Base-by-base conservation (phyloP, 495 filamentous ascomycete species). In the Staphylotrichum longicolle region DNA sequence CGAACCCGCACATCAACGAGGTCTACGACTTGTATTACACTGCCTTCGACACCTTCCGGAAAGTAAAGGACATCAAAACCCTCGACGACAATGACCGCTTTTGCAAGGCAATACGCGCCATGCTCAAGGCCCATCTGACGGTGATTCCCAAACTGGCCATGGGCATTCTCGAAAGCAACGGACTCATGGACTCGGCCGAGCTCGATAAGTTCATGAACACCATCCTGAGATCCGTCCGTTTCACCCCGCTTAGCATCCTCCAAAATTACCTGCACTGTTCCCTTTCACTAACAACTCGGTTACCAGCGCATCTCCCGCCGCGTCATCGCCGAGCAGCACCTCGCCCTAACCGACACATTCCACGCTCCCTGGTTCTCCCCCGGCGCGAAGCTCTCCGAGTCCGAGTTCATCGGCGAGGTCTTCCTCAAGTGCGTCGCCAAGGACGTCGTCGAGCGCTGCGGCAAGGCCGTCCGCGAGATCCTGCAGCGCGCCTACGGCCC, bases 21-120 rank as follows among this genome's bases (percentile, higher is more conserved):
- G 95, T 98, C 12, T 98, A 98, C 77, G 93, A 98, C 70, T 80
- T 97, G 6, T 99, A 99, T 77, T 96, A 96, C 76, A 86, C 86
- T 64, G 94, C 94, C 27, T 99, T 99, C 65, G 95, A 99, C 65
- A 86, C 79, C 56, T 86, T 96, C 54, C 88, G 94, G 33, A 85
- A 87, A 53, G 80, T 98, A 27, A 85, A 85, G 32, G 91, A 96
- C 65, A 88, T 98, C 61, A 87, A 86, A 68, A 91, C 83, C 1
- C 73, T 95, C 42, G 91, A 94, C 3, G 94, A 97, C 69, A 99
- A 99, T 76, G 92, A 97, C 59, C 76, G 74, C 35, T 91, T 93
- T 60, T 99, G 94, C 80, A 83, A 89, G 35, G 79, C 91, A 47
- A 85, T 99, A 55, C 83, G 86, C 51, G 78, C 85, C 60, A 93